phyloP scores from a whole-genome alignment of 352 stramenopile genomes.

The Phytophthora palmivora region DNA sequence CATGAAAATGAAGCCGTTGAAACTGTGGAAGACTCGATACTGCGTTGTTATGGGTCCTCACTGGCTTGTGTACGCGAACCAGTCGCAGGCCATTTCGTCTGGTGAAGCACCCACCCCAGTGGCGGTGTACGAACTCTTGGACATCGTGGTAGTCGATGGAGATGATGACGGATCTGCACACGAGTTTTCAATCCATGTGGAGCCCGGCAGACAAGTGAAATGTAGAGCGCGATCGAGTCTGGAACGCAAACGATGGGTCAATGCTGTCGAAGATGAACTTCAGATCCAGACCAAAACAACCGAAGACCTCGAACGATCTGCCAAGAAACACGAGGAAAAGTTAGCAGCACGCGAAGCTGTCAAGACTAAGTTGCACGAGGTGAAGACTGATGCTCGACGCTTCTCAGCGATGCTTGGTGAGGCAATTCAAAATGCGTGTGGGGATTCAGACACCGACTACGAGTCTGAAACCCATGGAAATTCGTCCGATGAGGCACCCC shows the following conservation, averaged over 20 bases:
- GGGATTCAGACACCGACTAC: constrained; percentile 33
- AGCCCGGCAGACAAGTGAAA: constrained; percentile 41
- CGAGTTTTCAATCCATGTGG: constrained; percentile 39
- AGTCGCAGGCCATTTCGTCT: constrained; percentile 54
- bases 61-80: constrained; percentile 75
- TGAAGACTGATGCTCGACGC: constrained; percentile 59
- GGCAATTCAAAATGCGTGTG: constrained; percentile 45
- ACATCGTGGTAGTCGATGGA: constrained; percentile 30
- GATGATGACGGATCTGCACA: constrained; percentile 20
- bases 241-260: constrained; percentile 73
- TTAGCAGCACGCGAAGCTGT: constrained; percentile 47
- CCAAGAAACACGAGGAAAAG: constrained; percentile 50
- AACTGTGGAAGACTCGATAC: constrained; percentile 66
- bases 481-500: constrained; percentile 22
- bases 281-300: constrained; percentile 35
- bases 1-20: constrained; percentile 41
- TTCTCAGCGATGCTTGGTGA: constrained; percentile 57
- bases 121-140: constrained; percentile 63
- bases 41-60: constrained; percentile 74
- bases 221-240: constrained; percentile 68
- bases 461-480: constrained; percentile 39
- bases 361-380: constrained; percentile 56
- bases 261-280: constrained; percentile 70
- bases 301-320: constrained; percentile 42
- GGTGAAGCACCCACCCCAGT: constrained; percentile 37